Evolutionary conservation across 805 yeast species (phyloP).

Genomic region (Blastobotrys terrestris): DNA sequence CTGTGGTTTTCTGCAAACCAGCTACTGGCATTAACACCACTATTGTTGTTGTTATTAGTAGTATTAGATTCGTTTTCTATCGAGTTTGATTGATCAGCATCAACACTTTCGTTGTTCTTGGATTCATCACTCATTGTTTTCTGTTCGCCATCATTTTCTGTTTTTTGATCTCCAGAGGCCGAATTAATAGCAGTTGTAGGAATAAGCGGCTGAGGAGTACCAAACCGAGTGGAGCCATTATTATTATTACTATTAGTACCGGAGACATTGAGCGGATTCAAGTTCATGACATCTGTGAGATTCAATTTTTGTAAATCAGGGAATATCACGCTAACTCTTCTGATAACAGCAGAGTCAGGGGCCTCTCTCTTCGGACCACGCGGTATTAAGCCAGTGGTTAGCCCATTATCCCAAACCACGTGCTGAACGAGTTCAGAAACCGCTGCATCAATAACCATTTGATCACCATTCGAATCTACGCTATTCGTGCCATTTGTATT

Average conservation of each 20-base stretch:
- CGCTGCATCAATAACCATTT: conserved; percentile 12
- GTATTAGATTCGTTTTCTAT: not conserved
- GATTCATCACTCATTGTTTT: not conserved
- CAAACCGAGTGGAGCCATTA: not conserved
- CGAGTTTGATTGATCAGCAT: not conserved
- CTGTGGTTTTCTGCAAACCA: not conserved
- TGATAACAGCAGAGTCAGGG: conserved; percentile 14
- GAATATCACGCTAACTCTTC: conserved; percentile 9
- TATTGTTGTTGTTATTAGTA: not conserved
- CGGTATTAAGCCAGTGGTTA: conserved; percentile 19
- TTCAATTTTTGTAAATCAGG: conserved; percentile 11
- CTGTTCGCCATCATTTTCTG: not conserved
- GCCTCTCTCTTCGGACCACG: conserved; percentile 1
- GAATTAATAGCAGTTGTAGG: not conserved
- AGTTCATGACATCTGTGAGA: conserved; percentile 12
- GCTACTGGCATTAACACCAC: not conserved
- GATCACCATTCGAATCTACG: not conserved
- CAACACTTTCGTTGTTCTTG: not conserved
- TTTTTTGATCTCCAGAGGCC: not conserved
- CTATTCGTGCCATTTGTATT: not conserved
- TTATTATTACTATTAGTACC: not conserved
- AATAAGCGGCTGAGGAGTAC: not conserved
- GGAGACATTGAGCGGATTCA: not conserved
- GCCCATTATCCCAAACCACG: conserved; percentile 33
- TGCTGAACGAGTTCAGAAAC: conserved; percentile 28